Base-by-base conservation (phyloP, 805 yeast species). In the Tetrapisispora nanseiensis region DNA sequence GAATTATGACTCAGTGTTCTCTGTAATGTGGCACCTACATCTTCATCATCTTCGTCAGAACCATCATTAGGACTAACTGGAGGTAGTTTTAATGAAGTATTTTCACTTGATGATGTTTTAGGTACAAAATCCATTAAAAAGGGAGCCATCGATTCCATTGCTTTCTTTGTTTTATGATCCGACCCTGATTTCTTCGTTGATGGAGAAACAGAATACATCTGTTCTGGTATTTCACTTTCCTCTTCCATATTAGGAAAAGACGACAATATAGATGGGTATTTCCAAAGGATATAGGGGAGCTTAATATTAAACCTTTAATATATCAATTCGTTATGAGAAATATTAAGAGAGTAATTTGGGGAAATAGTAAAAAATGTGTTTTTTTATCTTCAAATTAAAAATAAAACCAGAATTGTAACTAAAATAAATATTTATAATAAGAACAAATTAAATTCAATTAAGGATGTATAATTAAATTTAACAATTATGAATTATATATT, bases 81-180 rank as follows among this genome's bases (percentile, higher is more conserved):
- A n/a, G 64, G 65, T 22, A 62, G 40, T 41, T 56, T 62, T 33
- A 60, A 49, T 8, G 63, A 59, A 27, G 59, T 67, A 50, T 69
- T 68, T 49, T 70, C 75, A 39, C 71, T 66, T 4, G 76, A 69
- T 0, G 81, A 73, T 0, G 87, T 74, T 54, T 81, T 83, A 5
- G 92, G 92, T 5, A 76, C 72, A 59, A 81, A 84, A 1, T 76
- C 70, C 55, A 80, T 87, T 32, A 84, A 61, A 56, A 83, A 81
- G 2, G 94, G 92, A 1, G 90, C 90, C 34, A 83, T 76, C 0
- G 86, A 74, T 10, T 85, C 89, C 69, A 82, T 79, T 11, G 90
- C 90, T 48, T 69, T 76, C 51, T 69, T 70, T 26, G 64, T 63
- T 18, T 37, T 36, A 27, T 26, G 19, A 24, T 36, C 30, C 5